Percentiles rank a stretch among this genome's conserved stretches.
These are phyloP conservation scores for Phanerochaete carnosa DNA, from an alignment of 768 basidiomycete genomes.

Conservation along the genomic window DNA sequence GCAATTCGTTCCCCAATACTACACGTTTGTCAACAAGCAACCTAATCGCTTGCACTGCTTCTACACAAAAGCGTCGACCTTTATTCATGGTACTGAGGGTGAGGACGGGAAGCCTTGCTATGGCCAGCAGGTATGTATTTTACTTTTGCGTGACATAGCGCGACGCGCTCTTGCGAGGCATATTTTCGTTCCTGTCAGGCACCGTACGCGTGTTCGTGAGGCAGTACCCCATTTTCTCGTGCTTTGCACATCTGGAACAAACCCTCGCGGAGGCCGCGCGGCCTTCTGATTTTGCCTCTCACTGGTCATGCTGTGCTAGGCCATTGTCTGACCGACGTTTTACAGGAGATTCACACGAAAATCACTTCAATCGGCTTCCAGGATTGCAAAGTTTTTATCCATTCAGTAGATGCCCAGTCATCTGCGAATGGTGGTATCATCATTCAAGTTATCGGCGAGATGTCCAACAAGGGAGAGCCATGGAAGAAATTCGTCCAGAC, in stretches of 20 bases:
- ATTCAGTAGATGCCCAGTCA: constrained; percentile 96
- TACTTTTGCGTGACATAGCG: constrained; percentile 5
- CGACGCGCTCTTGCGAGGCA: not conserved
- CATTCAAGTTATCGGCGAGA: constrained; percentile 99
- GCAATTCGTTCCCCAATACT: constrained; percentile 99
- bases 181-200: not conserved
- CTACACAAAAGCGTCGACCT: constrained; percentile 97
- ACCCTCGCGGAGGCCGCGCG: constrained; percentile 1
- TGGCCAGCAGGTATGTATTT: constrained; percentile 79
- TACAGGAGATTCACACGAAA: constrained; percentile 94
- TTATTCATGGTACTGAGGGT: constrained; percentile 96
- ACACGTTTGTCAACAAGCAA: constrained; percentile 98
- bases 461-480: constrained; percentile 87
- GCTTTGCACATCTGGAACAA: not conserved
- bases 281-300: constrained; percentile 5
- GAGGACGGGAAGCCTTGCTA: constrained; percentile 88
- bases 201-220: not conserved
- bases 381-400: constrained; percentile 98
- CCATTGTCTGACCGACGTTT: constrained; percentile 4
- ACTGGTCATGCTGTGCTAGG: not conserved
- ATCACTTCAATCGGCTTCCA: constrained; percentile 92
- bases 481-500: constrained; percentile 99
- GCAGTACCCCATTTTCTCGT: not conserved
- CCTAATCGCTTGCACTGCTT: constrained; percentile 97
- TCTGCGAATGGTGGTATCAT: constrained; percentile 95